Conservation (phyloP, 23 red algal species). For the Gracilaria caudata region DNA sequence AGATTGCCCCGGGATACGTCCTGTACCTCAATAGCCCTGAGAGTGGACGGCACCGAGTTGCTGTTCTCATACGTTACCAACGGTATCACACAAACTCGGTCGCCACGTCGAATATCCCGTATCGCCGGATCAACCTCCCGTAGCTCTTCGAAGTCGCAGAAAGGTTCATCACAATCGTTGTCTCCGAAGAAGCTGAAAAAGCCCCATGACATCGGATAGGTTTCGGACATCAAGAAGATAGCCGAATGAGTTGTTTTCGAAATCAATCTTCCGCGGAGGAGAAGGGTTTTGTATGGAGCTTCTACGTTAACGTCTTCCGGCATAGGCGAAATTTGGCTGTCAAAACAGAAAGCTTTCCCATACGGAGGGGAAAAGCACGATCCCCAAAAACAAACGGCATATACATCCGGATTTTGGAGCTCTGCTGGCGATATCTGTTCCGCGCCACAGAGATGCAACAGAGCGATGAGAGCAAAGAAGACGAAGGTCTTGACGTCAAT, state of each 20-base stretch:
- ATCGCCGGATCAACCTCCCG: constrained; percentile 6
- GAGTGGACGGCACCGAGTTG: not conserved
- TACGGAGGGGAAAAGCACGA: constrained; percentile 26
- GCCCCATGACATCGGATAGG: constrained; percentile 12
- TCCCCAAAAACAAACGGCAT: constrained; percentile 24
- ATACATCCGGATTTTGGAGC: constrained; percentile 29
- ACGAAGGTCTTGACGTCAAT: not conserved
- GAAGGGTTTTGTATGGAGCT: constrained; percentile 25
- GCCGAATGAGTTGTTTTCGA: constrained; percentile 34
- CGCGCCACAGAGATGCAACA: not conserved
- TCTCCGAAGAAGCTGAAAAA: constrained; percentile 4
- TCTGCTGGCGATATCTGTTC: constrained; percentile 27
- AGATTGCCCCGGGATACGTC: constrained; percentile 7
- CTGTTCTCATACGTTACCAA: constrained; percentile 21
- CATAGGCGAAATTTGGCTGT: not conserved
- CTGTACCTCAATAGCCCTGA: constrained; percentile 27
- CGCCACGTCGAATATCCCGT: constrained; percentile 11
- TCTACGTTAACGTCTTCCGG: not conserved
- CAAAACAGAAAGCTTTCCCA: constrained; percentile 41
- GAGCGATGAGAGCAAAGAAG: constrained; percentile 7
- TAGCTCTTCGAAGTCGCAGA: constrained; percentile 35
- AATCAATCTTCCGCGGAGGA: constrained; percentile 50
- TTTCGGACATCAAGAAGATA: constrained; percentile 32
- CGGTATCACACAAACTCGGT: constrained; percentile 36
- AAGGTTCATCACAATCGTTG: constrained; percentile 7